A percentile compares a stretch with the other conserved stretches of the same genome.
These are phyloP conservation scores for Ilyonectria robusta DNA, from an alignment of 2,329 filamentous ascomycete species.

Conservation along the genomic window DNA sequence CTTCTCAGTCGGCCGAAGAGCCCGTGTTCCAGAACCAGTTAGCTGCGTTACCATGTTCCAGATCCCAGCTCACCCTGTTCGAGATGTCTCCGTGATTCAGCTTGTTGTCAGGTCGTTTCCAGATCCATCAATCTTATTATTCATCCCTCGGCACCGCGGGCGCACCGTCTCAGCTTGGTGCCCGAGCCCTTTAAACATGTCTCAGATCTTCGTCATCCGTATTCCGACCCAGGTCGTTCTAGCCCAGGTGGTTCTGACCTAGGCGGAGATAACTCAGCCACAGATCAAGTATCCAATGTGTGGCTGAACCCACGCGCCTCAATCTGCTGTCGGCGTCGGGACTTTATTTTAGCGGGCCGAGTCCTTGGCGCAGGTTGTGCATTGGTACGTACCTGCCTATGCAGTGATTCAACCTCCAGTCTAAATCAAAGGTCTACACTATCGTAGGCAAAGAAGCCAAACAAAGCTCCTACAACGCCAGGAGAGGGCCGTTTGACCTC, in stretches of 20 bases:
- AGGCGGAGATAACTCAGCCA: constrained; percentile 2
- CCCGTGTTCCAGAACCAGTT: constrained; percentile 23
- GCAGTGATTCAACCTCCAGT: constrained; percentile 32
- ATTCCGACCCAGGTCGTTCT: background rate
- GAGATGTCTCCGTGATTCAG: constrained; percentile 26
- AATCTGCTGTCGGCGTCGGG: constrained; percentile 4
- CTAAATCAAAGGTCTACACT: constrained; percentile 39
- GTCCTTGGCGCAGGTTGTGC: background rate
- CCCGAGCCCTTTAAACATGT: constrained; percentile 4
- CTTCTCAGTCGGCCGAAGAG: constrained; percentile 14
- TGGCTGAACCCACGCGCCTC: constrained; percentile 13
- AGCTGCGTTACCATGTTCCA: constrained; percentile 30
- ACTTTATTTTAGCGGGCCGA: constrained; percentile 34
- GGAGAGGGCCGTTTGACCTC: background rate
- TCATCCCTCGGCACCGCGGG: constrained; percentile 18
- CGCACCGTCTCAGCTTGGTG: constrained; percentile 4
- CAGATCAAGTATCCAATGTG: background rate
- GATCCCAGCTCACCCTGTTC: constrained; percentile 24
- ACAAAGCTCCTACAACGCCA: constrained; percentile 8
- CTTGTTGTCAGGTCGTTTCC: constrained; percentile 12
- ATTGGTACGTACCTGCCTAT: constrained; percentile 35
- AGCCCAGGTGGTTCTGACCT: background rate
- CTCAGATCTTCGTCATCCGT: background rate
- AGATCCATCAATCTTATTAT: constrained; percentile 5
- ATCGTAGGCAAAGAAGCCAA: constrained; percentile 33